Conservation (phyloP, 345 rosid species). For the Microthlaspi erraticum region DNA sequence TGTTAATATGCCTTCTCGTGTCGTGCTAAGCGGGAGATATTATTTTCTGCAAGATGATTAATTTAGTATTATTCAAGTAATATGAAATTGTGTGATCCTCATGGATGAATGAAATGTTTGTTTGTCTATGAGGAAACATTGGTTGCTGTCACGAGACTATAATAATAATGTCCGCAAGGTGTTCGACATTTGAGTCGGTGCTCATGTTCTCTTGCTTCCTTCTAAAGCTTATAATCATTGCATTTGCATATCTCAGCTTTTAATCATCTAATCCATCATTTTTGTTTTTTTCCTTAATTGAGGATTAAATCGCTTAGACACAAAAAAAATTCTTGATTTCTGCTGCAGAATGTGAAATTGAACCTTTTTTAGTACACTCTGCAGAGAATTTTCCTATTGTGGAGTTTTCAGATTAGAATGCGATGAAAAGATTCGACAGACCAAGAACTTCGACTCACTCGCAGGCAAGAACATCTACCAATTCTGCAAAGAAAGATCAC, state of each 20-base stretch:
- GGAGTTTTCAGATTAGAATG: neutral
- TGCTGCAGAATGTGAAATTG: conserved; percentile 27
- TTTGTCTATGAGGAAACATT: conserved; percentile 41
- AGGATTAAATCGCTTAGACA: neutral
- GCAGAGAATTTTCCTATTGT: neutral
- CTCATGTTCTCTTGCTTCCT: conserved; percentile 39
- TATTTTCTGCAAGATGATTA: neutral
- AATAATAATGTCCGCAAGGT: conserved; percentile 23
- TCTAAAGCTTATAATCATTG: conserved; percentile 1
- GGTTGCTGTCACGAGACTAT: conserved; percentile 38
- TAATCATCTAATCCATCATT: neutral
- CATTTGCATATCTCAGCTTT: neutral
- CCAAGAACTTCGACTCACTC: conserved; percentile 34
- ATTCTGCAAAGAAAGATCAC: conserved; percentile 38
- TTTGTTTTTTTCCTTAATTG: neutral
- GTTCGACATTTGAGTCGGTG: conserved; percentile 31
- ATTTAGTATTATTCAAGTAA: neutral
- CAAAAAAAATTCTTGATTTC: conserved; percentile 27
- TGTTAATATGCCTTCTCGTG: conserved; percentile 19
- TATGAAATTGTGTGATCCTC: conserved; percentile 11
- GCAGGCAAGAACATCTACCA: conserved; percentile 28
- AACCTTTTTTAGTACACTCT: neutral
- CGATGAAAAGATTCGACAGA: conserved; percentile 42
- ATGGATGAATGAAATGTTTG: conserved; percentile 46
- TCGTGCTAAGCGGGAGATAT: conserved; percentile 19